These are phyloP conservation scores for Periconia macrospinosa DNA, from an alignment of 2,329 filamentous ascomycete genomes.

Conservation along the genomic window DNA sequence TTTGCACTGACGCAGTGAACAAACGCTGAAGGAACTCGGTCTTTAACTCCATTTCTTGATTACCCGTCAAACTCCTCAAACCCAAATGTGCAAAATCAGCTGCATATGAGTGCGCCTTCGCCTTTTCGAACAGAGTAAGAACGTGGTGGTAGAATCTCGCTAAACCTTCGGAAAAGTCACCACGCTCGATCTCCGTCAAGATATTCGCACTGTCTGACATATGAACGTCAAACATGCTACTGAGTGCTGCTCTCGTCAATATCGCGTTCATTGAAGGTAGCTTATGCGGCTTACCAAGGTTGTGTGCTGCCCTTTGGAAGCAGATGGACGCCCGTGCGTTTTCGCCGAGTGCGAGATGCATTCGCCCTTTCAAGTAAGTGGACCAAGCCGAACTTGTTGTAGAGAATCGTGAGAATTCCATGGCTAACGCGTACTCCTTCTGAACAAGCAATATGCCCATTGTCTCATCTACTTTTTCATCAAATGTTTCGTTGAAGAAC, in stretches of 20 bases:
- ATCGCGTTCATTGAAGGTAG: background rate
- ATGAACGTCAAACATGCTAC: constrained; percentile 40
- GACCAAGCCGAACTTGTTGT: constrained; percentile 59
- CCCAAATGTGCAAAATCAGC: constrained; percentile 80
- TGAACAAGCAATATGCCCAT: constrained; percentile 49
- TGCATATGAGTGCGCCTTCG: constrained; percentile 76
- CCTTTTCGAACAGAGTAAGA: constrained; percentile 76
- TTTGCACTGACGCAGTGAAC: constrained; percentile 79
- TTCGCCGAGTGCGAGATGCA: constrained; percentile 74
- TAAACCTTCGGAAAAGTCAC: constrained; percentile 69
- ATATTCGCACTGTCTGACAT: constrained; percentile 55
- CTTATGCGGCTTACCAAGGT: constrained; percentile 67
- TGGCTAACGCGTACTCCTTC: constrained; percentile 54
- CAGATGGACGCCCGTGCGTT: constrained; percentile 70
- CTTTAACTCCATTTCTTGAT: constrained; percentile 36
- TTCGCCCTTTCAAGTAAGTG: constrained; percentile 80
- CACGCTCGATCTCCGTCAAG: constrained; percentile 74
- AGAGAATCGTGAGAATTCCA: constrained; percentile 68
- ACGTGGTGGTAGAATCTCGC: constrained; percentile 87
- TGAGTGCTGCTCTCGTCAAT: constrained; percentile 32
- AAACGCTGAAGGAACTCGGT: constrained; percentile 71
- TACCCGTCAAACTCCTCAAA: constrained; percentile 46
- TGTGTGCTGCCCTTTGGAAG: constrained; percentile 82
- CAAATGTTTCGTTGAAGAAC: constrained; percentile 41
- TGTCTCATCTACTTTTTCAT: constrained; percentile 44